phyloP scores from a whole-genome alignment of 305 asterid genomes.

The Nicotiana rustica region DNA sequence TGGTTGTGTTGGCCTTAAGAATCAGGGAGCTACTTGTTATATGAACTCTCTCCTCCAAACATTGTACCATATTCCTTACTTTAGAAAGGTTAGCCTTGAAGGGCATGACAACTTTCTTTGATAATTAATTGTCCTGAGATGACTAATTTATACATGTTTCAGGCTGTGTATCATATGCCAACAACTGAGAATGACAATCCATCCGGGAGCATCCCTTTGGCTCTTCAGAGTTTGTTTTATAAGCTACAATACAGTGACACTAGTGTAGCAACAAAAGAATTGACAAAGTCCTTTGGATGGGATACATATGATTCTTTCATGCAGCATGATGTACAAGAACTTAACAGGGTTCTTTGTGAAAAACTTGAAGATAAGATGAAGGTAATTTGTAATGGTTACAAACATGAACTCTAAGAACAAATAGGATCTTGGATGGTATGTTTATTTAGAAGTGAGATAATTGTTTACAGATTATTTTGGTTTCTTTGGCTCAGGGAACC shows the following conservation, averaged over 20 bases:
- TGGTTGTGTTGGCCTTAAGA: constrained; percentile 92
- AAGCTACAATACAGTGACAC: constrained; percentile 87
- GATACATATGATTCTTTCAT: constrained; percentile 92
- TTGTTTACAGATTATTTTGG: constrained; percentile 7
- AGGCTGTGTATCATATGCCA: constrained; percentile 99
- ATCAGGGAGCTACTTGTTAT: constrained; percentile 98
- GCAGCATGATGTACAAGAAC: constrained; percentile 99
- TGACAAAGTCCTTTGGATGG: constrained; percentile 99
- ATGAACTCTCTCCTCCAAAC: constrained; percentile 96
- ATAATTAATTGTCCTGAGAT: constrained; percentile 32
- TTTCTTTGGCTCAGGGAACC: constrained; percentile 72
- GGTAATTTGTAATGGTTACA: constrained; percentile 48
- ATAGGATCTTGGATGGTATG: constrained; percentile 5
- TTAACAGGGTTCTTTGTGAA: constrained; percentile 87
- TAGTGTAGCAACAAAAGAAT: constrained; percentile 92
- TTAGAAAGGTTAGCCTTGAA: constrained; percentile 74
- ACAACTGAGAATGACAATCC: constrained; percentile 95
- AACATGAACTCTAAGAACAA: neutral
- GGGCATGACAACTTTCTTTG: constrained; percentile 39
- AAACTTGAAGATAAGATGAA: constrained; percentile 97
- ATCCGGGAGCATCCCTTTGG: constrained; percentile 93
- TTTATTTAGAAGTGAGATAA: constrained; percentile 19
- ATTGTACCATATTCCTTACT: constrained; percentile 83
- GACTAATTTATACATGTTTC: constrained; percentile 35
- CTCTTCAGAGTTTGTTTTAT: constrained; percentile 91